Evolutionary conservation across 2,329 filamentous ascomycete genomes (phyloP).

Genomic region (Neocucurbitaria cava): DNA sequence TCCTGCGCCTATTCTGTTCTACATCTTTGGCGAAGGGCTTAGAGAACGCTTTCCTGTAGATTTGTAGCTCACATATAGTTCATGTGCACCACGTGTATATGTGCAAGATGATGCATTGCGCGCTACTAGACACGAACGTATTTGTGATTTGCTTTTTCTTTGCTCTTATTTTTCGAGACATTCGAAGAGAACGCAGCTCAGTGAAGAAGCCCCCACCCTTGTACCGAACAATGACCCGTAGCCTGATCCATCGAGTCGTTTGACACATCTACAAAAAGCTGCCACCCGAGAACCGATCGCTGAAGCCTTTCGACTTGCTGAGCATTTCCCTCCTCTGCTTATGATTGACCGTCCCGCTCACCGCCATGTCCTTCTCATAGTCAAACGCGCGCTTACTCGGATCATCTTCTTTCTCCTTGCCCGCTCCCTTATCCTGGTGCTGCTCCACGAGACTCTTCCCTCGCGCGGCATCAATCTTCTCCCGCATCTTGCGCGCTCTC

Average conservation of each 20-base stretch:
- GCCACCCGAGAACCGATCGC: slow-evolving; percentile 80
- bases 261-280: slow-evolving; percentile 62
- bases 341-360: slow-evolving; percentile 73
- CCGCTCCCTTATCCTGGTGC: slow-evolving; percentile 54
- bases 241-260: no score
- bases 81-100: neutral
- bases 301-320: slow-evolving; percentile 80
- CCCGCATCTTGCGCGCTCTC: slow-evolving; percentile 60
- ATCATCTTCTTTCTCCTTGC: slow-evolving; percentile 79
- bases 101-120: neutral
- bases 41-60: slow-evolving; percentile 50
- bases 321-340: slow-evolving; percentile 80
- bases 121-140: neutral
- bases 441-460: slow-evolving; percentile 57
- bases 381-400: slow-evolving; percentile 90
- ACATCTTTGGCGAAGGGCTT: slow-evolving; percentile 54
- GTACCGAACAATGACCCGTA: no score
- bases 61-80: slow-evolving; percentile 12
- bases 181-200: no score
- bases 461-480: slow-evolving; percentile 59
- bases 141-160: no score
- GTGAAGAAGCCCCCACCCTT: no score
- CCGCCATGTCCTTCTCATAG: slow-evolving; percentile 89
- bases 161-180: no score
- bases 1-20: slow-evolving; percentile 60